Percentiles rank a stretch among this genome's conserved stretches.
Conservation (phyloP, 345 rosid genomes). For the Raphanus raphanistrum region DNA sequence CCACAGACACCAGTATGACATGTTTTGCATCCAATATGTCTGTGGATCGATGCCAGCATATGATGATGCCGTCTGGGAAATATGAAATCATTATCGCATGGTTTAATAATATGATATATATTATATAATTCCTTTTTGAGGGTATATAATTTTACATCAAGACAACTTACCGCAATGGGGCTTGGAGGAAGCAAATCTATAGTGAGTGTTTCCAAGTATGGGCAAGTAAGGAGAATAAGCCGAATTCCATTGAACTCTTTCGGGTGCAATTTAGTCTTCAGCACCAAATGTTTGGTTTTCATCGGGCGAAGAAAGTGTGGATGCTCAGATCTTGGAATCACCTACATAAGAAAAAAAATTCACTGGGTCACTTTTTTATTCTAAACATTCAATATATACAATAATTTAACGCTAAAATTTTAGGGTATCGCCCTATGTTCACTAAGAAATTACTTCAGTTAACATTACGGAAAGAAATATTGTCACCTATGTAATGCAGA, state of each 20-base stretch:
- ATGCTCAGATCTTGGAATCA: slow-evolving; percentile 23
- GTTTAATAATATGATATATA: not conserved
- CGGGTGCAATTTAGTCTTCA: slow-evolving; percentile 37
- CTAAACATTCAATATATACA: not conserved
- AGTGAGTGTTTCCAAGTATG: slow-evolving; percentile 13
- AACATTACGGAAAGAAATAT: not conserved
- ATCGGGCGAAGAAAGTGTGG: slow-evolving; percentile 14
- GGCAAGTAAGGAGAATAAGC: slow-evolving; percentile 43
- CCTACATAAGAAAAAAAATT: slow-evolving; percentile 8
- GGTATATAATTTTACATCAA: not conserved
- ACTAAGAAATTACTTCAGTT: not conserved
- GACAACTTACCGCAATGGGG: not conserved
- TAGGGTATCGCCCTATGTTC: not conserved
- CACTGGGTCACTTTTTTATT: not conserved
- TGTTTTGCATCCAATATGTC: not conserved
- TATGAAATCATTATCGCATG: not conserved
- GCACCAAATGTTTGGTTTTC: slow-evolving; percentile 37
- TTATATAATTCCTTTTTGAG: not conserved
- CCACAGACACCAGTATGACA: not conserved
- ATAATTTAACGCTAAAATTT: not conserved
- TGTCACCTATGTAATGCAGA: not conserved
- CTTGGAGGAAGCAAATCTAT: not conserved
- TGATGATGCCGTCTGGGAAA: not conserved
- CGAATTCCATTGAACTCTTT: slow-evolving; percentile 42
- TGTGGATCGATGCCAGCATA: not conserved